Evolutionary conservation across 805 yeast species (phyloP).

Genomic region (Blastobotrys parvus): DNA sequence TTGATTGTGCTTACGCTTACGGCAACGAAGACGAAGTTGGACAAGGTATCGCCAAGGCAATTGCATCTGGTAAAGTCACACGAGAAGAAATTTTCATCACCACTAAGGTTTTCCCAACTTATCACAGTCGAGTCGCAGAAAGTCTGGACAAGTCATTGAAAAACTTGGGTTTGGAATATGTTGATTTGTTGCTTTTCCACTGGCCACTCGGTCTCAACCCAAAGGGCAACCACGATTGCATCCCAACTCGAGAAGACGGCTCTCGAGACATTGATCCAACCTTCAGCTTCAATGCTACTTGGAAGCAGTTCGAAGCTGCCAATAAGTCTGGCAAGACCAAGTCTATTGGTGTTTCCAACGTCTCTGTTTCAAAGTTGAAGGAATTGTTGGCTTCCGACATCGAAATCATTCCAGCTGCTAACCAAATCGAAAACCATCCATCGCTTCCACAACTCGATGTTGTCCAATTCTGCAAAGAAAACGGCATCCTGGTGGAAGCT

Average conservation of each 20-base stretch:
- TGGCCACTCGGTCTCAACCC: slow-evolving; percentile 63
- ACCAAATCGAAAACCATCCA: slow-evolving; percentile 76
- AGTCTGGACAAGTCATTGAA: slow-evolving; percentile 53
- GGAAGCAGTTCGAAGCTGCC: slow-evolving; percentile 55
- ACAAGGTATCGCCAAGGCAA: slow-evolving; percentile 28
- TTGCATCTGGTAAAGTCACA: slow-evolving; percentile 43
- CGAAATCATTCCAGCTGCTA: slow-evolving; percentile 53
- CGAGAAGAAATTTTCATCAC: slow-evolving; percentile 61
- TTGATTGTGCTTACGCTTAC: slow-evolving; percentile 69
- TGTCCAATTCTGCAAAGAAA: slow-evolving; percentile 40
- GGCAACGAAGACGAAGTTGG: slow-evolving; percentile 62
- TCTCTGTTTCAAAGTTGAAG: slow-evolving; percentile 45
- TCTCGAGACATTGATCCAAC: slow-evolving; percentile 8
- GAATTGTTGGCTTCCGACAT: slow-evolving; percentile 38
- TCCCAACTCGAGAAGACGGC: slow-evolving; percentile 31
- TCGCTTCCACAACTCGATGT: slow-evolving; percentile 57
- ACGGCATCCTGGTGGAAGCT: slow-evolving; percentile 56
- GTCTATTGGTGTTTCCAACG: slow-evolving; percentile 74
- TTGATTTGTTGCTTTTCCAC: slow-evolving; percentile 71
- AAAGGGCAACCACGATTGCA: slow-evolving; percentile 29
- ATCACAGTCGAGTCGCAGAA: slow-evolving; percentile 33
- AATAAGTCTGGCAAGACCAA: slow-evolving; percentile 36
- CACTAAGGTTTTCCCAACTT: slow-evolving; percentile 47
- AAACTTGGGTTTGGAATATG: slow-evolving; percentile 62
- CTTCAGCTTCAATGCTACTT: slow-evolving; percentile 37